Evolutionary conservation across 2,329 filamentous ascomycete species (phyloP).

Genomic region (Talaromyces sp.): DNA sequence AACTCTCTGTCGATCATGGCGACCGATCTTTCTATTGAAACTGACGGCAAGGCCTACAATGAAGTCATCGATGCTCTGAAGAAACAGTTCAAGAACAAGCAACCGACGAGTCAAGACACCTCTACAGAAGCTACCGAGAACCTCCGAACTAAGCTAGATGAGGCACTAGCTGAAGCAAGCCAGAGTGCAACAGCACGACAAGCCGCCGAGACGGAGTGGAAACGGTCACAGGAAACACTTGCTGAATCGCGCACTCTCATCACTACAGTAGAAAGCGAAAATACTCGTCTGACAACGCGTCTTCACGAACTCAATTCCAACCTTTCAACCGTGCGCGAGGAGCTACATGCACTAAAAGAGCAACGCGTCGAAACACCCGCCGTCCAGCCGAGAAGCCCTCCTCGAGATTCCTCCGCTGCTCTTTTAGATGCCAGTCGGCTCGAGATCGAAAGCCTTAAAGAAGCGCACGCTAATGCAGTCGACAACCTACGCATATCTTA

Average conservation of each 20-base stretch:
- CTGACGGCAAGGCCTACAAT: conserved; percentile 29
- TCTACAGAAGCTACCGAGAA: conserved; percentile 17
- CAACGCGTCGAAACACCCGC: conserved; percentile 24
- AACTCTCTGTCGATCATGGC: conserved; percentile 34
- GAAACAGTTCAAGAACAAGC: conserved; percentile 22
- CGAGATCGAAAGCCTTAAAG: conserved; percentile 31
- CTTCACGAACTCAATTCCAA: conserved; percentile 29
- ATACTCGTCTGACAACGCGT: conserved; percentile 29
- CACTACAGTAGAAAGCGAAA: conserved; percentile 35
- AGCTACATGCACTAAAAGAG: conserved; percentile 25
- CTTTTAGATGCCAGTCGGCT: conserved; percentile 29
- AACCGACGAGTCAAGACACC: conserved; percentile 14
- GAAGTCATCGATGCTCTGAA: conserved; percentile 37
- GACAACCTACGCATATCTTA: conserved; percentile 34
- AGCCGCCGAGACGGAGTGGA: conserved; percentile 29
- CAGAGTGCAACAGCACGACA: conserved; percentile 24
- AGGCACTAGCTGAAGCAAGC: conserved; percentile 25
- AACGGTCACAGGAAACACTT: conserved; percentile 30
- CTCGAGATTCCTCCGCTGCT: conserved; percentile 7
- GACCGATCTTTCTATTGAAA: conserved; percentile 27
- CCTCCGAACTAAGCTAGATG: conserved; percentile 24
- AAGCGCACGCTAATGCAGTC: conserved; percentile 31
- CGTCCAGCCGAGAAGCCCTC: conserved; percentile 5
- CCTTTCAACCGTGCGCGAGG: conserved; percentile 26
- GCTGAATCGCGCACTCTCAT: conserved; percentile 32